Evolutionary conservation across 108 stramenopile species (phyloP), one percentile per base, ranked within the genome.

Genomic region (Asterionellopsis glacialis): DNA sequence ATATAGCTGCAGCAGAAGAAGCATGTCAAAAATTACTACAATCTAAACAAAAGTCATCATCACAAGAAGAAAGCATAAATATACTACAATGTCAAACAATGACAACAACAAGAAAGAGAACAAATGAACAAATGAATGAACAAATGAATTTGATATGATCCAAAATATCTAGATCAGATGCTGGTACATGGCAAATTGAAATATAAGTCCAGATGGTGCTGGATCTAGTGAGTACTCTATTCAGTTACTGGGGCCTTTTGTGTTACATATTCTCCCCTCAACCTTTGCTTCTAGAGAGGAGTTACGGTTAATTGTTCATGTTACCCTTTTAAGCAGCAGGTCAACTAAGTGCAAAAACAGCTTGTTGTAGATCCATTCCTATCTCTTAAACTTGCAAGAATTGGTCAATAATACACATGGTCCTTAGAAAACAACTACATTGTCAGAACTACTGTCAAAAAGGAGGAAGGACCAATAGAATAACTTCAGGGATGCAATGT

Each of bases 261-360:
- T 28, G 64, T 56, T 14, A 15, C 66, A 10, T 76, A 57, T 76
- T 50, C 53, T 41, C 23, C 70, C 69, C 11, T 66, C 70, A 6
- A 76, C 75, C 22, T 41, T 66, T 51, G 50, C 45, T 40, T 53
- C 63, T 15, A 64, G 63, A 0, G 18, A 41, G 12, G 60, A 28
- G 14, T n/a, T n/a, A n/a, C n/a, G 44, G 51, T 7, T 21, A 23
- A 13, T 40, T 70, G 4, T 72, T 76, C 33, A 63, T 76, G 59
- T 15, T 54, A 0, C 75, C 75, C 23, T 76, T 76, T 63, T 76
- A 70, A 70, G 23, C 52, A 12, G 68, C 75, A 21, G 75, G 75
- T 44, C 70, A 54, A 6, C 15, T 54, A 22, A 56, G 72, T 11
- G 66, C 70, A 40, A 76, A 76, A 47, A 26, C 33, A 25, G 64